Evolutionary conservation across 129 eudicot species (phyloP).

Genomic region (Silybum marianum): DNA sequence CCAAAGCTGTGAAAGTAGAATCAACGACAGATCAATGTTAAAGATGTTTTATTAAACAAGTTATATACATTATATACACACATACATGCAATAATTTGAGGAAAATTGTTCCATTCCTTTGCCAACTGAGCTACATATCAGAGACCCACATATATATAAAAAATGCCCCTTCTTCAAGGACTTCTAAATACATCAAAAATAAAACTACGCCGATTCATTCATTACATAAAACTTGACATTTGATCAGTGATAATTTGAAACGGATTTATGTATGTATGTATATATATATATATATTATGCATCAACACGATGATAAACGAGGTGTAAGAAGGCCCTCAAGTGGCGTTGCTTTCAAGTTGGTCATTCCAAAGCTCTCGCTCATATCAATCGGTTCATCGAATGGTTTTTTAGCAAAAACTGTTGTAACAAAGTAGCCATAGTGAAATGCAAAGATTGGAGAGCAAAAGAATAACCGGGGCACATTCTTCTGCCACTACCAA

Average conservation of each 20-base stretch:
- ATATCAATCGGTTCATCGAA: constrained; percentile 22
- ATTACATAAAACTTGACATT: too few species aligned
- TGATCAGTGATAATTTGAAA: too few species aligned
- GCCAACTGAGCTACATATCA: too few species aligned
- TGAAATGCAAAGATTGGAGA: constrained; percentile 19
- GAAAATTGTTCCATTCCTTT: too few species aligned
- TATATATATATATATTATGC: not conserved
- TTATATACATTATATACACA: too few species aligned
- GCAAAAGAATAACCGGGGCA: constrained; percentile 36
- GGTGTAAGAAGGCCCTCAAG: constrained; percentile 31
- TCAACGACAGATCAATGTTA: not conserved
- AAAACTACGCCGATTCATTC: too few species aligned
- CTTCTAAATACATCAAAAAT: too few species aligned
- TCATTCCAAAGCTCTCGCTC: constrained; percentile 32
- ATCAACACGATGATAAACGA: constrained; percentile 13
- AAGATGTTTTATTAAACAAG: too few species aligned
- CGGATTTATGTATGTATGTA: too few species aligned
- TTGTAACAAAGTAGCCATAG: constrained; percentile 28
- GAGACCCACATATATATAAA: too few species aligned
- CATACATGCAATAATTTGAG: too few species aligned
- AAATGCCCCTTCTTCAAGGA: too few species aligned
- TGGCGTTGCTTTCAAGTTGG: constrained; percentile 32
- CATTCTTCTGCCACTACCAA: constrained; percentile 42
- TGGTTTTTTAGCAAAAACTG: constrained; percentile 12
- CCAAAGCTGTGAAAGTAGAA: not conserved